A percentile compares a stretch with the other conserved stretches of the same genome.
Conservation (phyloP, 2,329 filamentous ascomycete genomes). For the Talaromyces pinophilus region DNA sequence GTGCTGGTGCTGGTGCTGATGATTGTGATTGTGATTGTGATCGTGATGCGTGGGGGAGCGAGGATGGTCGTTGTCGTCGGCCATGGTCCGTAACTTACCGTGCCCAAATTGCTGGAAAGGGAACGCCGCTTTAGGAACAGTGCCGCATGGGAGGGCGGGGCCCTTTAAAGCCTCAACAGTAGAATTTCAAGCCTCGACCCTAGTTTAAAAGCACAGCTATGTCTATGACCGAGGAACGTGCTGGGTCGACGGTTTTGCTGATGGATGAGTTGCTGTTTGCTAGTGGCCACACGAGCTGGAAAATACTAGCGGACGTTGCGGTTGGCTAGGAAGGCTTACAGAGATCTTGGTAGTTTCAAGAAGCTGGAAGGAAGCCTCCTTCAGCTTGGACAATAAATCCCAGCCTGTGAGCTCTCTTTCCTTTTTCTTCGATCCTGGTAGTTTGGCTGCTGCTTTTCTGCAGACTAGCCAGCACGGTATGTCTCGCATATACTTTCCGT, state of each 20-base stretch:
- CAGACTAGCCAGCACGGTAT: neutral
- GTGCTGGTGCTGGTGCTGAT: neutral
- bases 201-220: neutral
- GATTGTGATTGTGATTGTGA: neutral
- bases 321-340: slow-evolving; percentile 2
- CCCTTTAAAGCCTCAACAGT: slow-evolving; percentile 2
- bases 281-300: slow-evolving; percentile 6
- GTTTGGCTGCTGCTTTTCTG: neutral
- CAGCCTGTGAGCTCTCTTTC: neutral
- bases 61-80: slow-evolving; percentile 30
- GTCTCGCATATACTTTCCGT: neutral
- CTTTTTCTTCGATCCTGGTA: neutral
- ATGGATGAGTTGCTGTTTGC: neutral
- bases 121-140: slow-evolving; percentile 20
- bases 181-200: neutral
- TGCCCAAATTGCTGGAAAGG: slow-evolving; percentile 12
- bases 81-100: slow-evolving; percentile 26
- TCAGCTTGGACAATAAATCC: neutral
- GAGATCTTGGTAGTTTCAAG: neutral
- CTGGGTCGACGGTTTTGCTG: neutral
- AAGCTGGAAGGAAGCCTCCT: neutral
- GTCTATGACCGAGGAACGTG: neutral
- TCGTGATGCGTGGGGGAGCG: slow-evolving; percentile 29
- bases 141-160: slow-evolving; percentile 19
- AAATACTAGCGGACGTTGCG: slow-evolving; percentile 12